Base-by-base conservation (phyloP, 371 early-diverging fungal species). In the Rhizopus stolonifer region DNA sequence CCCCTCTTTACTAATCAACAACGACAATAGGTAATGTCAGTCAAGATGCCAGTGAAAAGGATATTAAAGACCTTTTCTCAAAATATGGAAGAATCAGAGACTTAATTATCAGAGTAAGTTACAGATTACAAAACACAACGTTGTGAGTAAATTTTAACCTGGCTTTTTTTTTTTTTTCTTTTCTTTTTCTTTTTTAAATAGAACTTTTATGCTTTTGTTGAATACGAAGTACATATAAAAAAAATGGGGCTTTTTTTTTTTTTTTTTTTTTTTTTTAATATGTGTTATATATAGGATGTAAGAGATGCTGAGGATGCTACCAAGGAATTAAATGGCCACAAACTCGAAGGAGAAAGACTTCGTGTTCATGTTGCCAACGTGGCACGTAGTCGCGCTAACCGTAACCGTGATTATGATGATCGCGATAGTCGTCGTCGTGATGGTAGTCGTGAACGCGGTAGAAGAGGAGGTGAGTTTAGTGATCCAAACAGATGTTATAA, bases 231-330 rank as follows among this genome's bases (percentile, higher is more conserved):
- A 67, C 31, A 10, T 29, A 45, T 55, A 40, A 40, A 40, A 21
- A 40, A 21, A 21, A 29, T 7, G 31, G 10, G 31, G 31, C 31
- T 29, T 29, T 4, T 29, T 29, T 10, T 10, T 10, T 10, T 10
- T 10, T 10, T 29, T 7, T 10, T 7, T 10, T 7, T 10, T 29
- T 29, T 4, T 29, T 7, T 29, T 29, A 10, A 29, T 29, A 29
- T 10, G 10, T 10, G 7, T 8, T 9, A 31, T 33, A 47, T 52
- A 33, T 61, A 65, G 66, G 48, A 64, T 38, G 54, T 61, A 44
- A 60, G 52, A 53, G 90, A 89, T 60, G 90, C 90, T 44, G 87
- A 89, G 36, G 88, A 88, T 62, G 90, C 90, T 38, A 72, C 87
- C 49, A 74, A 81, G 49, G 82, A 81, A 56, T 74, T 85, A 26